Evolutionary conservation across 2,329 filamentous ascomycete species (phyloP).

Genomic region (Falciphora oryzae): DNA sequence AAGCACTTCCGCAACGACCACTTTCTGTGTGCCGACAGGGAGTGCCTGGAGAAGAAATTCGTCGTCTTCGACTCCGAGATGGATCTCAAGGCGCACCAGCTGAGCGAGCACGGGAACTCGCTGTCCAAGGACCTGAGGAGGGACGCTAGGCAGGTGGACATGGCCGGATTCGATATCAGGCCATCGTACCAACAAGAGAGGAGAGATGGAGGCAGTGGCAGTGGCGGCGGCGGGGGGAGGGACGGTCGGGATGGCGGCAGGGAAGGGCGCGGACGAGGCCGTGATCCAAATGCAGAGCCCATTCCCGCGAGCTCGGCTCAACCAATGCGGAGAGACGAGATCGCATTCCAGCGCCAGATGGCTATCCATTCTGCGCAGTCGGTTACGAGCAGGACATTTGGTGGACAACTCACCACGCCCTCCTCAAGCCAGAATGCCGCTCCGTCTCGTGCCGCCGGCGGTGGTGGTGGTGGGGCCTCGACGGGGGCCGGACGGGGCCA

Average conservation of each 20-base stretch:
- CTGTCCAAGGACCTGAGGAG: constrained; percentile 77
- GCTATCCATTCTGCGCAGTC: constrained; percentile 86
- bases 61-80: constrained; percentile 93
- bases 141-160: constrained; percentile 79
- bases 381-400: constrained; percentile 73
- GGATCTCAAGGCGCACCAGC: constrained; percentile 88
- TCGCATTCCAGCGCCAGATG: constrained; percentile 87
- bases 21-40: constrained; percentile 74
- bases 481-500: constrained; percentile 3
- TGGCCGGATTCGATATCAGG: constrained; percentile 78
- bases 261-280: constrained; percentile 53
- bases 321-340: constrained; percentile 74
- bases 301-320: constrained; percentile 72
- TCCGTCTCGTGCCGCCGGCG: constrained; percentile 11
- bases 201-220: constrained; percentile 40
- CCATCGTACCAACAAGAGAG: constrained; percentile 62
- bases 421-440: constrained; percentile 26
- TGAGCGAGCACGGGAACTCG: constrained; percentile 73
- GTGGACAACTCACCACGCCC: constrained; percentile 67
- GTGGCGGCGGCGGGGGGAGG: constrained; percentile 34
- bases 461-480: neutral
- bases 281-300: constrained; percentile 81
- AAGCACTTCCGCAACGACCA: constrained; percentile 84
- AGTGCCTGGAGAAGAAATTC: constrained; percentile 95
- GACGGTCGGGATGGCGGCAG: constrained; percentile 32